phyloP scores from a whole-genome alignment of 257 asterid genomes.

The Solanum peruvianum region DNA sequence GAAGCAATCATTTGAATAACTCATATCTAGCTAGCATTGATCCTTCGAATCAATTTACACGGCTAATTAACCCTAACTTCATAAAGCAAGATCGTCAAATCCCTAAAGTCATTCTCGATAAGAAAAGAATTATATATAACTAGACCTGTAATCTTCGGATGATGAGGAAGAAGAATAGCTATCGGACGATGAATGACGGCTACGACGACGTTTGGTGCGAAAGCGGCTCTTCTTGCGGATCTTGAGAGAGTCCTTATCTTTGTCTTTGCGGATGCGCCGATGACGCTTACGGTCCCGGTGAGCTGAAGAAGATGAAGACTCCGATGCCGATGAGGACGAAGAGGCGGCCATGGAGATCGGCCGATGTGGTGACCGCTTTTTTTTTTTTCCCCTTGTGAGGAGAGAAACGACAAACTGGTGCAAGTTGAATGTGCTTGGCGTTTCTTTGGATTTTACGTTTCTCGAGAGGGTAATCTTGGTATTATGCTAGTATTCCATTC shows the following conservation, averaged over 20 bases:
- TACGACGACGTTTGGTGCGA: slow-evolving; percentile 55
- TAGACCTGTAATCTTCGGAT: slow-evolving; percentile 52
- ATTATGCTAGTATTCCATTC: neutral
- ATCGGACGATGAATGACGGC: slow-evolving; percentile 61
- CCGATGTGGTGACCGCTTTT: neutral
- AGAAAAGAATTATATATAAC: neutral
- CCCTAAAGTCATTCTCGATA: neutral
- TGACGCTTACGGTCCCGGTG: slow-evolving; percentile 36
- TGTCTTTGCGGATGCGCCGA: slow-evolving; percentile 23
- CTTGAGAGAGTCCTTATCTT: slow-evolving; percentile 37
- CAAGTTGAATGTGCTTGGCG: neutral
- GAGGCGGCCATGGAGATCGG: slow-evolving; percentile 41
- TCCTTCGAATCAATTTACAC: neutral
- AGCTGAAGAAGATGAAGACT: slow-evolving; percentile 10
- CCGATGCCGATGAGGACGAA: slow-evolving; percentile 38
- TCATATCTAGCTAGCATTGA: neutral
- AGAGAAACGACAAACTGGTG: neutral
- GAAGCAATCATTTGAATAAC: neutral
- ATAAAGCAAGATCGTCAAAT: neutral
- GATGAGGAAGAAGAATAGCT: slow-evolving; percentile 47
- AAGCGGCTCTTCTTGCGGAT: slow-evolving; percentile 60
- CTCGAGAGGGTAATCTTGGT: neutral
- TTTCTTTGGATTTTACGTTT: neutral
- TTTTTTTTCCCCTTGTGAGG: neutral
- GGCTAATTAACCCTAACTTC: neutral